Conservation (phyloP, 2,329 filamentous ascomycete genomes). For the Botrytis sinoallii region DNA sequence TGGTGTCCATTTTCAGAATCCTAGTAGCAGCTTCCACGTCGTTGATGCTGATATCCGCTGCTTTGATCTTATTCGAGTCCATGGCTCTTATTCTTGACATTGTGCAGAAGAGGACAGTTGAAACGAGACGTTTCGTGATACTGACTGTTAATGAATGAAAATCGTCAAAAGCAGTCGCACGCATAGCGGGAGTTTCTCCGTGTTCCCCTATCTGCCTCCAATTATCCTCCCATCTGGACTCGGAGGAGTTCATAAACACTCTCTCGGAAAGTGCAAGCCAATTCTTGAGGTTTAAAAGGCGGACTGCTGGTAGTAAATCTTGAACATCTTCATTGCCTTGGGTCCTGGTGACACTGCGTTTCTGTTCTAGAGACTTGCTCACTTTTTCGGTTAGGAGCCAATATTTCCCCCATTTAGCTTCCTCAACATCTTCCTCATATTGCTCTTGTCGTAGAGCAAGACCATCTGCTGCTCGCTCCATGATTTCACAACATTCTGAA, state of each 20-base stretch:
- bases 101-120: slow-evolving; percentile 67
- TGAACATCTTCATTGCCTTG: slow-evolving; percentile 31
- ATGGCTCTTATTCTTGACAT: slow-evolving; percentile 61
- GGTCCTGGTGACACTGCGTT: slow-evolving; percentile 19
- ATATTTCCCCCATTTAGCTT: slow-evolving; percentile 53
- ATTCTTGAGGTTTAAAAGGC: slow-evolving; percentile 55
- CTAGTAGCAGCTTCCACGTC: slow-evolving; percentile 52
- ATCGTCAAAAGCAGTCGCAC: slow-evolving; percentile 72
- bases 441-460: slow-evolving; percentile 62
- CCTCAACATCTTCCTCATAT: slow-evolving; percentile 59
- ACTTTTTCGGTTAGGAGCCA: slow-evolving; percentile 60
- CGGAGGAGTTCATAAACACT: slow-evolving; percentile 71
- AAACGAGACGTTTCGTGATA: slow-evolving; percentile 67
- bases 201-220: slow-evolving; percentile 60
- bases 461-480: slow-evolving; percentile 67
- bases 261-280: slow-evolving; percentile 64
- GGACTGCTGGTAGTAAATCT: slow-evolving; percentile 47
- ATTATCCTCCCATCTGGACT: slow-evolving; percentile 57
- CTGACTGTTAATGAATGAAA: slow-evolving; percentile 67
- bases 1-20: slow-evolving; percentile 49
- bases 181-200: slow-evolving; percentile 62
- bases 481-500: slow-evolving; percentile 57
- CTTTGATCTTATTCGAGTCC: slow-evolving; percentile 34
- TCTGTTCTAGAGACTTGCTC: slow-evolving; percentile 26
- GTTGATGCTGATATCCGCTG: slow-evolving; percentile 30